Base-by-base conservation (phyloP, 148 eudicot species). In the Cornus suecica region DNA sequence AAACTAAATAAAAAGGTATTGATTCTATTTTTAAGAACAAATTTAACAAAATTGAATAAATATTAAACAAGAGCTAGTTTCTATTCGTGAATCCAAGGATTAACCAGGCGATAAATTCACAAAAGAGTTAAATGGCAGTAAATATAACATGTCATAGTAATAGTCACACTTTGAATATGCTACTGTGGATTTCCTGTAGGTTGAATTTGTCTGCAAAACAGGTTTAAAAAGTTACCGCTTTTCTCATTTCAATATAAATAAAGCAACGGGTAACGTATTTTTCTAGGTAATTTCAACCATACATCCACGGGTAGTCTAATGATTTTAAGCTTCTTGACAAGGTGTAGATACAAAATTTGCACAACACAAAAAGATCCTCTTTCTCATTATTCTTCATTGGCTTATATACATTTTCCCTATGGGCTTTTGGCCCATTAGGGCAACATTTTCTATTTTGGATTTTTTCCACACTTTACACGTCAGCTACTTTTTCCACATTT, bases 61-160 rank as follows among this genome's bases (percentile, higher is more conserved):
- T 34, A 41, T 10, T 18, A 5, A 48, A 62, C 51, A 24, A 73
- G 20, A 65, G 25, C 6, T 23, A 15, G 29, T 52, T 32, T 32
- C 8, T 56, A 1, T 23, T 18, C 28, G n/a, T 16, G 3, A 56
- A 54, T 42, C 18, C 18, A 30, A 70, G 66, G 58, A 56, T 20
- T 23, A 58, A 94, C 99, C 92, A 7, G 71, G 71, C 18, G 84
- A 79, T 11, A 88, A 80, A 63, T 69, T 75, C 48, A 81, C 72
- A 66, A 90, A 92, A 16, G 94, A 83, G 0, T 89, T 72, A 77
- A 80, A 91, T 0, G 97, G 91, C 15, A 88, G 71, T 66, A 80
- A 78, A 68, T 95, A 95, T 52, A 68, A 68, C 84, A 85, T 86
- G 52, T 95, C 94, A 56, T 81, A 91, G n/a, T 88, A 95, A 52